A percentile compares a stretch with the other conserved stretches of the same genome.
These are phyloP conservation scores for Candida bentonensis DNA, from an alignment of 805 yeast species.

Conservation along the genomic window DNA sequence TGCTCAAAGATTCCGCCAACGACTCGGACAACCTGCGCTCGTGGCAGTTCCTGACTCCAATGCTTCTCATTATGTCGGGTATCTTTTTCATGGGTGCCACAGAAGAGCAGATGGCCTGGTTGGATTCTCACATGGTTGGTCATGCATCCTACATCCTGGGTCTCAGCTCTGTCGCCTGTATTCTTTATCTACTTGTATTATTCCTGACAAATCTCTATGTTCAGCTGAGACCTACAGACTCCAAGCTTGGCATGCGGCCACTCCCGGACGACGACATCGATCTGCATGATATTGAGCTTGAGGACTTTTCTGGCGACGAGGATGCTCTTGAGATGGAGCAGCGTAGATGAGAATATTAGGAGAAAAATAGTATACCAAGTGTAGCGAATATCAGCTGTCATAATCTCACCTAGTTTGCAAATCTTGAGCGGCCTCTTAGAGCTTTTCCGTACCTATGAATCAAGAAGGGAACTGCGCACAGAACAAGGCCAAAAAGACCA, in stretches of 20 bases:
- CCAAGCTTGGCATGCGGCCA: constrained; percentile 17
- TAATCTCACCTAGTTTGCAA: neutral
- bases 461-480: constrained; percentile 14
- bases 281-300: constrained; percentile 11
- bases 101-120: constrained; percentile 70
- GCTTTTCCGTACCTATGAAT: neutral
- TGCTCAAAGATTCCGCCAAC: constrained; percentile 41
- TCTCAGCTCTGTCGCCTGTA: constrained; percentile 56
- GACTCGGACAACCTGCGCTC: constrained; percentile 37
- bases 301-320: constrained; percentile 13
- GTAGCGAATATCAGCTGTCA: neutral
- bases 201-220: constrained; percentile 47
- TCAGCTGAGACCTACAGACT: constrained; percentile 16
- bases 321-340: constrained; percentile 6
- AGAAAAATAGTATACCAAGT: neutral
- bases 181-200: constrained; percentile 54
- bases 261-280: constrained; percentile 9
- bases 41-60: constrained; percentile 80
- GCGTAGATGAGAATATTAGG: no score
- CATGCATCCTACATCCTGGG: constrained; percentile 72
- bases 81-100: constrained; percentile 81
- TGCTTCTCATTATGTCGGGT: constrained; percentile 67
- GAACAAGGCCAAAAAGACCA: constrained; percentile 28
- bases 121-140: constrained; percentile 64
- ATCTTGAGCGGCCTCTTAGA: neutral